Base-by-base conservation (phyloP, 306 rosid genomes). In the Malus asiatica region DNA sequence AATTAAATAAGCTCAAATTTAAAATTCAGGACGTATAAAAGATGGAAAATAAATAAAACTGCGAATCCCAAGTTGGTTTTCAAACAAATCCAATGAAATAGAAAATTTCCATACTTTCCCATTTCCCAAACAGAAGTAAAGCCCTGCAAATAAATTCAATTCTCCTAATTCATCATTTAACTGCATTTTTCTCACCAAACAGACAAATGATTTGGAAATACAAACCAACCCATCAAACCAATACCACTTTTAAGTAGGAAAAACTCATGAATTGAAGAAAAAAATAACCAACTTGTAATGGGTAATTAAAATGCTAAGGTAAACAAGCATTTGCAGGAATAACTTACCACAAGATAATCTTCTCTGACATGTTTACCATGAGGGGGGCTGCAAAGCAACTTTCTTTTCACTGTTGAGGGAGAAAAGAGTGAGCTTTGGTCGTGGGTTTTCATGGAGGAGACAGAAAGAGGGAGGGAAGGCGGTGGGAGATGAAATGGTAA, bases 271-370 rank as follows among this genome's bases (percentile, higher is more conserved):
- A 78, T 2, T 15, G 1, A 35, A 51, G n/a, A 16, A 29, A 66
- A 25, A 16, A 13, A 35, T 15, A 48, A 14, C 22, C 45, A 8
- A 48, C 3, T 14, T 13, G 35, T 30, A 30, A 71, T 55, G 16
- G 40, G 35, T 63, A 70, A 48, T 14, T 52, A 27, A 23, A 32
- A 51, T 30, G 30, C 25, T 15, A 6, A 27, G 57, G 14, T 68
- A 11, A 57, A 2, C 0, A 11, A 61, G 58, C 19, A 23, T 2
- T 67, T 59, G 9, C 9, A 25, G 22, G 60, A 15, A 55, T 20
- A 15, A 35, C 86, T 74, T 84, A 93, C 98, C 90, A 95, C 98
- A 66, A 92, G 97, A 84, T 95, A 92, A 79, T 90, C 96, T 19
- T 90, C 88, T 71, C 84, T 79, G 55, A 95, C 78, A 69, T 86